phyloP scores from a whole-genome alignment of 345 rosid species.

The Pelargonium nanum region DNA sequence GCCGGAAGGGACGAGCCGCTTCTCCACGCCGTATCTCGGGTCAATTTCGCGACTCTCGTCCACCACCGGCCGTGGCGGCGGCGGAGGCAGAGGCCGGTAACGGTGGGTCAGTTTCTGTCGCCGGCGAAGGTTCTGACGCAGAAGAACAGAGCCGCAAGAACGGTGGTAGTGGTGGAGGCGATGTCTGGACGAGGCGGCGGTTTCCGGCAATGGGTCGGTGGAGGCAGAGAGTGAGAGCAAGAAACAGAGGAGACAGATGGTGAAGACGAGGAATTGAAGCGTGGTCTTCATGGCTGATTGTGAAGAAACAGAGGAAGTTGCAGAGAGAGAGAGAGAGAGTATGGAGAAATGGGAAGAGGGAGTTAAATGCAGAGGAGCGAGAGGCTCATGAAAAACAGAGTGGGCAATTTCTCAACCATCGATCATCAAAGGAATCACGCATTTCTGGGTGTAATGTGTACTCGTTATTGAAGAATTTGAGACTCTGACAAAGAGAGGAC shows the following conservation, averaged over 20 bases:
- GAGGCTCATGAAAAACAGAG: slow-evolving; percentile 32
- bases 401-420: slow-evolving; percentile 3
- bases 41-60: slow-evolving; percentile 25
- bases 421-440: slow-evolving; percentile 28
- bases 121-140: slow-evolving; percentile 18
- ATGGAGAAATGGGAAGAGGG: slow-evolving; percentile 2
- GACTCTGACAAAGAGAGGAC: background rate
- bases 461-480: too few species aligned
- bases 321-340: background rate
- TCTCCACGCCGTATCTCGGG: slow-evolving; percentile 54
- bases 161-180: slow-evolving; percentile 8
- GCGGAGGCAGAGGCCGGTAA: background rate
- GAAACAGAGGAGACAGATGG: slow-evolving; percentile 3
- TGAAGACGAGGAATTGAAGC: slow-evolving; percentile 2
- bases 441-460: too few species aligned
- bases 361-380: slow-evolving; percentile 27
- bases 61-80: slow-evolving; percentile 9
- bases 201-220: background rate
- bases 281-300: background rate
- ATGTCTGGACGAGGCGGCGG: slow-evolving; percentile 11
- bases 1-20: slow-evolving; percentile 58
- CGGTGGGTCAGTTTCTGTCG: slow-evolving; percentile 22
- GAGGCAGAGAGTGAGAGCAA: background rate
- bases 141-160: slow-evolving; percentile 26
- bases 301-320: background rate